Conservation (phyloP, 1,284 basidiomycete species). For the Ceratobasidium sp. region DNA sequence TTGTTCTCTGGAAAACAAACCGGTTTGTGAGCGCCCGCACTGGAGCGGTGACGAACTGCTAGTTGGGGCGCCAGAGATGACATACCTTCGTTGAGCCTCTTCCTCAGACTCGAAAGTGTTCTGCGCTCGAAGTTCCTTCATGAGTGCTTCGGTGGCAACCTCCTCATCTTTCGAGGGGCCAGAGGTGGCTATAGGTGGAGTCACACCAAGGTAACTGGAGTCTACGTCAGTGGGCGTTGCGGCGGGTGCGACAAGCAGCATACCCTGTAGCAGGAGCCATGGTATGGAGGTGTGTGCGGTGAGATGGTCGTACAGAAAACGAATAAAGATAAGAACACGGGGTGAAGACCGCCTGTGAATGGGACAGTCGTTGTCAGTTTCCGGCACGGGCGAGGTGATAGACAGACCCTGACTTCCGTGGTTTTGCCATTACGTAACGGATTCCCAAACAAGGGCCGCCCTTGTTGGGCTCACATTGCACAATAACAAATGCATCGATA, state of each 20-base stretch:
- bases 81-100: constrained; percentile 85
- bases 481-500: not conserved
- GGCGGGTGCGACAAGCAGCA: not conserved
- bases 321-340: constrained; percentile 10
- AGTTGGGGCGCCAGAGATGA: not conserved
- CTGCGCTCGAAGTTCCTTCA: constrained; percentile 87
- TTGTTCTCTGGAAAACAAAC: constrained; percentile 71
- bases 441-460: not conserved
- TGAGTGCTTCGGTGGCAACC: constrained; percentile 83
- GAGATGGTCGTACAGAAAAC: not conserved
- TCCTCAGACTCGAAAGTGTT: constrained; percentile 91
- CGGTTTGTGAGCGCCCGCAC: not conserved
- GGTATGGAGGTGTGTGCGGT: not conserved
- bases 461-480: constrained; percentile 4
- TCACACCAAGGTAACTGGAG: constrained; percentile 66
- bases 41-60: not conserved
- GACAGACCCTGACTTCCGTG: constrained; percentile 28
- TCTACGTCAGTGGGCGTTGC: constrained; percentile 10
- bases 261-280: constrained; percentile 30
- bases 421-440: constrained; percentile 1
- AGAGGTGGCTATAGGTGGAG: constrained; percentile 88
- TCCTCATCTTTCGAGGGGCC: constrained; percentile 77
- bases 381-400: constrained; percentile 23
- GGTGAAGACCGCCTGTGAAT: constrained; percentile 26
- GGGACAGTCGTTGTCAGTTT: constrained; percentile 26